A percentile compares a stretch with the other conserved stretches of the same genome.
These are phyloP conservation scores for Boletellus ananas DNA, from an alignment of 768 basidiomycete genomes.

Conservation along the genomic window DNA sequence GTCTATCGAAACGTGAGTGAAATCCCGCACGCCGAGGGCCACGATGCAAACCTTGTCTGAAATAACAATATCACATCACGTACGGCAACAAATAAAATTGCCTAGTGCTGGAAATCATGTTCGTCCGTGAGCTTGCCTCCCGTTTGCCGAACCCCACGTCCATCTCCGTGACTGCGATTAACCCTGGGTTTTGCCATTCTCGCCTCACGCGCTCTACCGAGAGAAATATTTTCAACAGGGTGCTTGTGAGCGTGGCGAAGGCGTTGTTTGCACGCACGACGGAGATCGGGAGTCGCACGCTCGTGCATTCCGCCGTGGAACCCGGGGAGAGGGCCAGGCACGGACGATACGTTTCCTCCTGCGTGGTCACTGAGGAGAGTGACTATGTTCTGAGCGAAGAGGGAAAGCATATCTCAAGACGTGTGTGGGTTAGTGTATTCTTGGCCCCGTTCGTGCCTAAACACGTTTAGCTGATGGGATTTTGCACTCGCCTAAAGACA, in stretches of 20 bases:
- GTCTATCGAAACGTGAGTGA: constrained; percentile 26
- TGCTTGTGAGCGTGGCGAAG: constrained; percentile 10
- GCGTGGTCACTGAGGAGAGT: constrained; percentile 28
- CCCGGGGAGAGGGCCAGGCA: constrained; percentile 20
- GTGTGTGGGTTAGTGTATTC: constrained; percentile 32
- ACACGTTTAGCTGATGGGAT: constrained; percentile 1
- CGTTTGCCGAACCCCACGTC: constrained; percentile 27
- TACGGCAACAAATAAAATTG: background rate
- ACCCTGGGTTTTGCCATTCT: constrained; percentile 37
- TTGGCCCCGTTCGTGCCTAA: background rate
- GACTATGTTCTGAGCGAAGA: constrained; percentile 30
- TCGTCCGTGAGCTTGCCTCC: constrained; percentile 33
- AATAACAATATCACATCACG: background rate
- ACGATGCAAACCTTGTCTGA: background rate
- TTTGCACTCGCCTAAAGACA: constrained; percentile 8
- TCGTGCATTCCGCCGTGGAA: constrained; percentile 33
- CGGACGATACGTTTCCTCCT: constrained; percentile 30
- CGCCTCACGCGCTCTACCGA: constrained; percentile 23
- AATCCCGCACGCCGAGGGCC: background rate
- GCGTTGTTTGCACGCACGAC: constrained; percentile 28
- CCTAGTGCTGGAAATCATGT: constrained; percentile 34
- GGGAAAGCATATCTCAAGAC: constrained; percentile 28
- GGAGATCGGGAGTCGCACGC: constrained; percentile 35
- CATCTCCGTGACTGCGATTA: constrained; percentile 29
- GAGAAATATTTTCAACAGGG: background rate